Conservation (phyloP, 228 moss, liverwort and hornwort genomes). For the Sphagnum magellanicum region DNA sequence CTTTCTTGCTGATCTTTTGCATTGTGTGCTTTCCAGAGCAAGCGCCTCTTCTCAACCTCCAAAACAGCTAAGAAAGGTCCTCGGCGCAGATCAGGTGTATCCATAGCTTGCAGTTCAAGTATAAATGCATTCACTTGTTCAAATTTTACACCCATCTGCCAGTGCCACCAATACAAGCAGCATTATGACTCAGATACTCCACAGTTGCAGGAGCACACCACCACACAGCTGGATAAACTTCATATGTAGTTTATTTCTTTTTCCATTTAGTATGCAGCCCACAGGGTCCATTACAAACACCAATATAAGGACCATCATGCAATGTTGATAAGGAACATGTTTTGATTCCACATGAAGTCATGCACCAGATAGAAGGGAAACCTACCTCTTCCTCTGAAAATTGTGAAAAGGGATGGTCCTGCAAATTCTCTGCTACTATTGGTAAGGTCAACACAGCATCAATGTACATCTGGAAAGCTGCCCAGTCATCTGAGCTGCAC, state of each 20-base stretch:
- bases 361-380: too few relatives aligned
- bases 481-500: constrained; percentile 99
- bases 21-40: constrained; percentile 17
- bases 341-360: neutral
- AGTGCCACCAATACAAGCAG: neutral
- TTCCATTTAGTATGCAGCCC: too few relatives aligned
- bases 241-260: too few relatives aligned
- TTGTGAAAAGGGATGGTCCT: constrained; percentile 26
- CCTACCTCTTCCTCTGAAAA: constrained; percentile 28
- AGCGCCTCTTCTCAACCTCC: constrained; percentile 78
- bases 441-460: constrained; percentile 51
- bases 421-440: constrained; percentile 12
- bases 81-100: constrained; percentile 65
- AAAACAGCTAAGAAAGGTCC: constrained; percentile 76
- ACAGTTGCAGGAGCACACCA: neutral
- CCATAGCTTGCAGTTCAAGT: constrained; percentile 65
- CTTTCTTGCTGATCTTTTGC: constrained; percentile 8
- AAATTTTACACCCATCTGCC: constrained; percentile 56
- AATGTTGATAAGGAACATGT: neutral
- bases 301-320: too few relatives aligned
- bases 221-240: neutral
- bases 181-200: neutral
- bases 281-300: too few relatives aligned
- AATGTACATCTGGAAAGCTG: constrained; percentile 72
- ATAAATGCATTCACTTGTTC: constrained; percentile 53